Evolutionary conservation across 805 yeast species (phyloP), one percentile per base, ranked within the genome.

Genomic region (Hanseniaspora nectarophila): DNA sequence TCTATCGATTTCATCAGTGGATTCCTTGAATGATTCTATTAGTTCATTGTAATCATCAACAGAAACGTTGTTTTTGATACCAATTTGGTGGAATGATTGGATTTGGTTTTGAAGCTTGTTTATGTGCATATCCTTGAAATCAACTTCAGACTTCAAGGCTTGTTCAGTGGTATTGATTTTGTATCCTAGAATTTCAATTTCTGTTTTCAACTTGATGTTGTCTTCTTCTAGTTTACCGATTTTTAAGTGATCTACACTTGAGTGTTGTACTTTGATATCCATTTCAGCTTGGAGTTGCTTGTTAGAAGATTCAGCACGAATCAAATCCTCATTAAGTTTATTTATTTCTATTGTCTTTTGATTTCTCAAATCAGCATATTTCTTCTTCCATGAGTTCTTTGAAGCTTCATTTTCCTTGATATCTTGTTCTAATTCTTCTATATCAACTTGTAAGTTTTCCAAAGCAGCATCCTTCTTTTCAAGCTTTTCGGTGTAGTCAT

Each of bases 401-500:
- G 47, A n/a, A 48, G 31, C 24, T 53, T 46, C 33, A 56, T 23
- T 2, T 34, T 45, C 21, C 49, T 50, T 10, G 54, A 13, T 34
- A 54, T 54, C 26, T 28, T 56, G 44, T n/a, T 60, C 59, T 5
- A 62, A 32, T 13, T 53, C 46, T 13, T 49, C 18, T n/a, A 62
- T 60, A 9, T 61, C 59, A 3, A 58, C 47, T 32, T 58, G 59
- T 8, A 63, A 50, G 1, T 56, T 29, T 0, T 51, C 29, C 20
- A 63, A 57, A 18, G 59, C 56, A 21, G 62, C 56, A 20, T 56
- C 57, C 21, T 66, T 51, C 2, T 54, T 51, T 2, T 56, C 57
- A 10, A 65, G 57, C 13, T 63, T 60, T 2, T 54, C 38, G n/a
- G 63, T 54, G 2, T 63, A 51, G 3, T 56, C 54, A 3, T 56